phyloP scores from a whole-genome alignment of 179 eudicot species.

The Silene coronaria region DNA sequence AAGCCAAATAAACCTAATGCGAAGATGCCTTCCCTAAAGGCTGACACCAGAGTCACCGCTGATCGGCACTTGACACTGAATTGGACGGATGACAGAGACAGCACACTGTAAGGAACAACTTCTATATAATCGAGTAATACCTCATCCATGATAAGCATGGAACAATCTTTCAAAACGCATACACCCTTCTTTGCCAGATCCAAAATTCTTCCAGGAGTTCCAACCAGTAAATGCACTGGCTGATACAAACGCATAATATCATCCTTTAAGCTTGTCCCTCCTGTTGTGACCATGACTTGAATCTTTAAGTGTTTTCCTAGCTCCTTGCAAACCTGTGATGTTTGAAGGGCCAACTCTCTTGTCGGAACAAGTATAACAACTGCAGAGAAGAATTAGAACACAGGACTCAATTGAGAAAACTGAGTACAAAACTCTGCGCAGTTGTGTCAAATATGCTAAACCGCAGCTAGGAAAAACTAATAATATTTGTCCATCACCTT shows the following conservation, averaged over 20 bases:
- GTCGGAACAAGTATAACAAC: conserved; percentile 92
- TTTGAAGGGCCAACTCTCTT: conserved; percentile 90
- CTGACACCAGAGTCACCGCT: not conserved
- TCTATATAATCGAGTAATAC: conserved; percentile 29
- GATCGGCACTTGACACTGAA: not conserved
- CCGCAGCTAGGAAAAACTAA: conserved; percentile 17
- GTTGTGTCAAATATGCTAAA: conserved; percentile 9
- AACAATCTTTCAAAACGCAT: conserved; percentile 56
- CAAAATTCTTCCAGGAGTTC: conserved; percentile 78
- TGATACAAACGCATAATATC: conserved; percentile 92
- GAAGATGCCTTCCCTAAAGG: not conserved
- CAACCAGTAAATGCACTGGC: conserved; percentile 78
- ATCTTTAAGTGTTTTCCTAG: conserved; percentile 81
- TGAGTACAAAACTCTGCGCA: not conserved
- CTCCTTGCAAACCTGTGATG: conserved; percentile 98
- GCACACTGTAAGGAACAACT: not conserved
- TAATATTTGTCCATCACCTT: conserved; percentile 46
- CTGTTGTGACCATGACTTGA: conserved; percentile 92
- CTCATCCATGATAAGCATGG: conserved; percentile 83
- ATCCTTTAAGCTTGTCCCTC: conserved; percentile 91
- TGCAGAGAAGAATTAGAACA: conserved; percentile 36
- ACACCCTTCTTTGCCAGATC: conserved; percentile 72
- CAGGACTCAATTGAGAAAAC: conserved; percentile 16
- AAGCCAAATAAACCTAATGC: not conserved
- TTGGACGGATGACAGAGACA: not conserved